Conservation (phyloP, 352 stramenopile species). For the Phytophthora foliorum region DNA sequence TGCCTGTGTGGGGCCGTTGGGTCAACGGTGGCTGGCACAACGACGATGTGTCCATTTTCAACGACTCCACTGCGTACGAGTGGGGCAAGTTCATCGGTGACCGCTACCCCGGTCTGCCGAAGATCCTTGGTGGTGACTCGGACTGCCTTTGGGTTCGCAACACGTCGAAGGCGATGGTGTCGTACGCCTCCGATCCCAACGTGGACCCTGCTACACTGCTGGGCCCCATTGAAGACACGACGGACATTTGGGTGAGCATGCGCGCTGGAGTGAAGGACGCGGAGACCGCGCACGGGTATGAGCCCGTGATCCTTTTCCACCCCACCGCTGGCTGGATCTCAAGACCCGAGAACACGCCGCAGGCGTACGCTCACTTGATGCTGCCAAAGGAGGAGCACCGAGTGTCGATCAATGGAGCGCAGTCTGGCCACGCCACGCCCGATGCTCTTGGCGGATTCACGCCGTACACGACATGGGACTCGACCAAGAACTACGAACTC, state of each 20-base stretch:
- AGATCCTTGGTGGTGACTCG: conserved; percentile 34
- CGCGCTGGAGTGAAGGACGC: conserved; percentile 16
- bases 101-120: conserved; percentile 33
- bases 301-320: conserved; percentile 21
- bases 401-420: conserved; percentile 27
- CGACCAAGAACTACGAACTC: conserved; percentile 32
- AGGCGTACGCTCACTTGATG: conserved; percentile 21
- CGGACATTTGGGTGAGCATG: conserved; percentile 23
- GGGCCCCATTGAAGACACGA: conserved; percentile 18
- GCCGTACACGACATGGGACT: conserved; percentile 5
- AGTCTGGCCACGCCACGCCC: conserved; percentile 23
- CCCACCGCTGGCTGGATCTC: conserved; percentile 15
- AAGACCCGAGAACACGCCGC: conserved; percentile 9
- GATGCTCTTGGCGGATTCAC: conserved; percentile 7
- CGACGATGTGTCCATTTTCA: conserved; percentile 22
- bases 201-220: conserved; percentile 10
- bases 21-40: conserved; percentile 35
- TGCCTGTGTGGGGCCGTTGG: conserved; percentile 32
- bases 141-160: conserved; percentile 35
- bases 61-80: conserved; percentile 31
- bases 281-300: conserved; percentile 15
- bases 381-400: conserved; percentile 21
- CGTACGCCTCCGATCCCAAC: conserved; percentile 2
- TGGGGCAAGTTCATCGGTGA: conserved; percentile 31
- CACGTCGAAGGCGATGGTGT: conserved; percentile 8